Evolutionary conservation across 2,329 filamentous ascomycete species (phyloP), one percentile per base, ranked within the genome.

Genomic region (Cladosporium cucumerinum): DNA sequence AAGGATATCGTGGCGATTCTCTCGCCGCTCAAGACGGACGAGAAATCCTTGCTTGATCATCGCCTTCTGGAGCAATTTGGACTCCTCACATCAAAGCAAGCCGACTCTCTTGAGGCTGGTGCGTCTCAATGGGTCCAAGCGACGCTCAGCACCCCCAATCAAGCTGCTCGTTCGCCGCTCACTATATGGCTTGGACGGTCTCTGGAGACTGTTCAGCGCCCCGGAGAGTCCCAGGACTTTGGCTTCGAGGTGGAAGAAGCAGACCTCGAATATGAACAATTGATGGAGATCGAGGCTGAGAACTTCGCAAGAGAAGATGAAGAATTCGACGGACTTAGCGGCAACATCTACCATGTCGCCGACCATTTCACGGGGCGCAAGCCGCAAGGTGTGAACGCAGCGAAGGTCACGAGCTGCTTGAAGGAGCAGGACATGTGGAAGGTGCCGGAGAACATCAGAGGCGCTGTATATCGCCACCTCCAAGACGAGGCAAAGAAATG

Each of bases 401-500:
- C 75, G 59, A 69, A 78, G 57, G 70, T 81, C 43, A 65, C 78
- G 60, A 67, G 78, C 52, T 69, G 78, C 36, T 69, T 82, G 49
- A 70, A 78, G 59, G 74, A 75, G 25, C 58, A 80, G 0, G 83
- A 93, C 69, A 75, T 94, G 18, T 91, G 86, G 77, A 79, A 82
- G 0, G 84, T 94, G 12, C 81, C 82, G 0, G 70, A 76, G 0
- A 74, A 78, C 3, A 75, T 82, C 21, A 86, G 92, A 6, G 88
- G 88, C 0, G 79, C 82, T 0, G 80, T 94, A 0, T 96, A 93
- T 75, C 84, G 85, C 51, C 79, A 85, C 63, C 82, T 94, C 63
- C 86, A 88, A 69, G 76, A 81, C 1, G 74, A 80, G 60, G 75
- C 86, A 1, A 84, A 91, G 62, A 75, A 76, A 1, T 72, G 76